Conservation (phyloP, 306 rosid genomes). For the Castanea mollissima region DNA sequence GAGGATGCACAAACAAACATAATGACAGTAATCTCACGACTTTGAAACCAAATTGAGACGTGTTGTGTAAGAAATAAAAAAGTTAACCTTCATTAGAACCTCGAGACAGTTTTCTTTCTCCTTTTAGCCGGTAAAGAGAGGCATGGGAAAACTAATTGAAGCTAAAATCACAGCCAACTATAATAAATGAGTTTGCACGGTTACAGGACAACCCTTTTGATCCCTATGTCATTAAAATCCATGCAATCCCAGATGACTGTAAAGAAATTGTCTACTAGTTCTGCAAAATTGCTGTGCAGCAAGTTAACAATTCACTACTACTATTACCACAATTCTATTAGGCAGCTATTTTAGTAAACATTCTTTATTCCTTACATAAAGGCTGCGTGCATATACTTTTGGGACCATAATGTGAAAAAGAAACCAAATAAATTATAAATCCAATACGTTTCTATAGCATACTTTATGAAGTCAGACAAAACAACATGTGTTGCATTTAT, state of each 20-base stretch:
- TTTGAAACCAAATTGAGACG: no score
- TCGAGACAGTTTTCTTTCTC: no score
- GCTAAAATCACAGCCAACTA: no score
- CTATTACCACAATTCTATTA: background rate
- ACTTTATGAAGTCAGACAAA: background rate
- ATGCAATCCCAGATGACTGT: background rate
- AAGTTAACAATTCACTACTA: background rate
- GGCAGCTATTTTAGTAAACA: background rate
- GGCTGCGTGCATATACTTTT: background rate
- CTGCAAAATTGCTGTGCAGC: background rate
- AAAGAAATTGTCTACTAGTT: background rate
- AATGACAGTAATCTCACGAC: no score
- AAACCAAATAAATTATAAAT: background rate
- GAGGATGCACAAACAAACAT: no score
- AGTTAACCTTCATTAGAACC: no score
- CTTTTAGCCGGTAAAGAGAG: no score
- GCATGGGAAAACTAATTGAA: no score
- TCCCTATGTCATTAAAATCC: background rate
- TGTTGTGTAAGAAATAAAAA: no score
- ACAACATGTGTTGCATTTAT: background rate
- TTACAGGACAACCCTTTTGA: no score
- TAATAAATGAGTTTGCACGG: no score
- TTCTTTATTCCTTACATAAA: background rate
- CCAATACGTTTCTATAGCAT: background rate
- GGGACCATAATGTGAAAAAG: slow-evolving; percentile 6